Conservation (phyloP, 176 grass and related monocot genomes). For the Oryza longistaminata region DNA sequence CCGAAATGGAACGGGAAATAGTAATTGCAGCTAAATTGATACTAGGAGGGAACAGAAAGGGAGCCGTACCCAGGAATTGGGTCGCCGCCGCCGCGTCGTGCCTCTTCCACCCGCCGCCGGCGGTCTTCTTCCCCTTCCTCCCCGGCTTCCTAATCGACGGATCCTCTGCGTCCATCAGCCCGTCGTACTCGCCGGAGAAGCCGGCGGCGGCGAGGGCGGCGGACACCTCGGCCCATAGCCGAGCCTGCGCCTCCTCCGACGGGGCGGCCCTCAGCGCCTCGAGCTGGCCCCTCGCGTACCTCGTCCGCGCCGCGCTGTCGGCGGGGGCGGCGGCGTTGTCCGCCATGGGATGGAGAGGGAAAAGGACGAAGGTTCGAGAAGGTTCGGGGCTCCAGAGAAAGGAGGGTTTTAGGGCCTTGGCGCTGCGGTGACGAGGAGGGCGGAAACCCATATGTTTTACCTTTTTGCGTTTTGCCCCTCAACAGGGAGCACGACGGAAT, state of each 20-base stretch:
- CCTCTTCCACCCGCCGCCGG: conserved; percentile 23
- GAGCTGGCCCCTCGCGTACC: conserved; percentile 51
- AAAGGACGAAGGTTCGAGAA: not conserved
- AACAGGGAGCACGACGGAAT: not conserved
- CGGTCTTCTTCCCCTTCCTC: conserved; percentile 27
- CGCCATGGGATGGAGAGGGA: not conserved
- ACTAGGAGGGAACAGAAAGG: not conserved
- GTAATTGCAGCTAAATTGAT: not conserved
- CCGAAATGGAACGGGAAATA: not conserved
- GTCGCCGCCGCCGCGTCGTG: not conserved
- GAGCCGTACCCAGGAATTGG: conserved; percentile 31
- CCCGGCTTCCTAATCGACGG: conserved; percentile 22
- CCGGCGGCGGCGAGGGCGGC: conserved; percentile 44
- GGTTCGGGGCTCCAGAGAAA: not conserved
- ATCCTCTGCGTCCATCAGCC: conserved; percentile 23
- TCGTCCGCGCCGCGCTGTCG: not conserved
- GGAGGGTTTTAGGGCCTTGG: not conserved
- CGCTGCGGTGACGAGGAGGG: no score
- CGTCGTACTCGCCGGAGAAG: conserved; percentile 54
- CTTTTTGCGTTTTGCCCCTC: not conserved
- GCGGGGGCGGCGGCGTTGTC: not conserved
- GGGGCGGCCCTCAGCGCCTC: conserved; percentile 41
- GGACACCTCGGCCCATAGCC: conserved; percentile 54
- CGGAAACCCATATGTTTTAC: no score
- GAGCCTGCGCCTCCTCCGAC: conserved; percentile 40